Percentiles rank a stretch among this genome's conserved stretches.
Evolutionary conservation across 345 rosid species (phyloP).

Genomic region (Syzygium aromaticum): DNA sequence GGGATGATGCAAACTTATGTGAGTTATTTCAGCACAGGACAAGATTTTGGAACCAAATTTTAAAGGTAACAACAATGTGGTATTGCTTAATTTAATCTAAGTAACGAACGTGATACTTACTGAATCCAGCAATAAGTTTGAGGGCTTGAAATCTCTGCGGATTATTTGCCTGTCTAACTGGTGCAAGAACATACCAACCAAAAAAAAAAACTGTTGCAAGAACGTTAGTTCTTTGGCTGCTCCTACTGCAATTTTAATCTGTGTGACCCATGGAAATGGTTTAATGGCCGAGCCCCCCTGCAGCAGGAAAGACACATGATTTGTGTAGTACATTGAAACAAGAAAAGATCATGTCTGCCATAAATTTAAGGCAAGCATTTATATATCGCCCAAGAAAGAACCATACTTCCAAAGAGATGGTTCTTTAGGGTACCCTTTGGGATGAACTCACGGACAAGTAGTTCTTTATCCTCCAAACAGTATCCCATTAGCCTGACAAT

Average conservation of each 20-base stretch:
- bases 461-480: background rate
- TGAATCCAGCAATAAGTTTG: background rate
- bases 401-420: slow-evolving; percentile 12
- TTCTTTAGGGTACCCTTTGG: slow-evolving; percentile 8
- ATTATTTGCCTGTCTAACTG: background rate
- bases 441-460: slow-evolving; percentile 13
- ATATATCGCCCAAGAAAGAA: background rate
- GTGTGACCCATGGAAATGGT: background rate
- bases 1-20: background rate
- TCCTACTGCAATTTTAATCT: slow-evolving; percentile 1
- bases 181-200: slow-evolving; percentile 5
- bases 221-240: slow-evolving; percentile 3
- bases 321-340: background rate
- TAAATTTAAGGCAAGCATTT: background rate
- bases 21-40: background rate
- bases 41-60: background rate
- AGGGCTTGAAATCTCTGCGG: background rate
- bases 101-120: background rate
- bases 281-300: background rate
- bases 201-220: background rate
- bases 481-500: background rate
- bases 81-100: background rate
- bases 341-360: background rate
- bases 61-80: background rate
- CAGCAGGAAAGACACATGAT: background rate